Base-by-base conservation (phyloP, 495 filamentous ascomycete species). In the Talaromyces wortmannii region DNA sequence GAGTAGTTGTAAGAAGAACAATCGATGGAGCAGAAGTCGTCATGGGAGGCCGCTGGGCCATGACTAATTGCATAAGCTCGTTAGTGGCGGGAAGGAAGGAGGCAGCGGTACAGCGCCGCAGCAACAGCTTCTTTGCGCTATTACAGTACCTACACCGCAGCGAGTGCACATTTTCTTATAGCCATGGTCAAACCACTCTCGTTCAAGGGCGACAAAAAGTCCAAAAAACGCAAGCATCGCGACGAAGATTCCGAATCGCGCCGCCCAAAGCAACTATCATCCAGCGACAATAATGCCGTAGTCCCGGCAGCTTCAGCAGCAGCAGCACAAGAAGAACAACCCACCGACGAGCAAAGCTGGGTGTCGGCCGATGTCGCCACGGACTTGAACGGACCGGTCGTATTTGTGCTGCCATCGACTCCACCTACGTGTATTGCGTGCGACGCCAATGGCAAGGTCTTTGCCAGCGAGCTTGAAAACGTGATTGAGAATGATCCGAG, bases 191-290 rank as follows among this genome's bases (percentile, higher is more conserved):
- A 95, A 68, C 81, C 92, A 45, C 78, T 98, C 45, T 76, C 81
- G 40, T 98, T 98, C 77, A 98, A 98, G 76, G 94, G 94, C 75
- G 95, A 98, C 70, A 96, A 91, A 68, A 92, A 92, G 71, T 72
- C 83, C 23, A 97, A 95, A 68, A 97, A 96, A 70, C 82, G 91
- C 66, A 97, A 96, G 73, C 58, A 70, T 71, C 60, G 73, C 66
- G 52, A 63, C 59, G 65, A 62, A 51, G 63, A 72, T 16, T 58
- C 55, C 23, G 23, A 23, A 23, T 23, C 23, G 23, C 23, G 23
- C 23, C 57, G 54, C 67, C 4, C 52, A 66, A 7, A 59, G 60
- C 18, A 63, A 72, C 29, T 62, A 50, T 75, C 76, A 12, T 71
- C 73, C 60, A 55, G 69, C 30, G 57, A 60, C 64, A 69, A 72